phyloP scores from a whole-genome alignment of 495 filamentous ascomycete genomes.

The Friedmanniomyces endolithicus region DNA sequence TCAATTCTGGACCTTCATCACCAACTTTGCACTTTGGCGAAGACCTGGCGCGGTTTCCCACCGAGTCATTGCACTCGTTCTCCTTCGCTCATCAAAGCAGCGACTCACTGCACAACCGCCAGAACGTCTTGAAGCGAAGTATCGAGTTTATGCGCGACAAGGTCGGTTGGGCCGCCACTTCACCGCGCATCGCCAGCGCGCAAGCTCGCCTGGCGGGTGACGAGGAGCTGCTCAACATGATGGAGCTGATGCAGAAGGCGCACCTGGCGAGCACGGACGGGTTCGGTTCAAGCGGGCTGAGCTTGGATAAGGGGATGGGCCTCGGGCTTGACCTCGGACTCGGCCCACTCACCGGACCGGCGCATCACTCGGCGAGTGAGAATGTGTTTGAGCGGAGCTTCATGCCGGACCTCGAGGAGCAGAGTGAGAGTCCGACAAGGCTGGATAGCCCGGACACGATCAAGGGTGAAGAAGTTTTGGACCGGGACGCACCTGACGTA shows the following conservation, averaged over 20 bases:
- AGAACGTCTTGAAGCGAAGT: conserved; percentile 85
- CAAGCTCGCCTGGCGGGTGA: conserved; percentile 75
- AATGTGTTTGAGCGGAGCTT: conserved; percentile 80
- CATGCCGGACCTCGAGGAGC: conserved; percentile 12
- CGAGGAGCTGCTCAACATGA: conserved; percentile 76
- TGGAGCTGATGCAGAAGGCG: conserved; percentile 71
- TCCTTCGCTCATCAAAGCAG: conserved; percentile 96
- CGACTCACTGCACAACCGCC: conserved; percentile 75
- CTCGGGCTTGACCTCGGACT: conserved; percentile 30
- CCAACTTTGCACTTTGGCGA: conserved; percentile 61
- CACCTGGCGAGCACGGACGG: conserved; percentile 52
- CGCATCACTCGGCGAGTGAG: conserved; percentile 46
- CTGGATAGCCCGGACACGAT: conserved; percentile 2
- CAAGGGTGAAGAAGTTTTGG: background rate
- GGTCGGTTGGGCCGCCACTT: conserved; percentile 63
- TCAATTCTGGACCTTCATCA: conserved; percentile 45
- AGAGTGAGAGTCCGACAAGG: conserved; percentile 37
- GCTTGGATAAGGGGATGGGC: background rate
- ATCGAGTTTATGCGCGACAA: conserved; percentile 97
- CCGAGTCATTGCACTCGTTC: conserved; percentile 95
- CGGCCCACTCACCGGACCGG: conserved; percentile 62
- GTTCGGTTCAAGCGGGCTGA: conserved; percentile 23
- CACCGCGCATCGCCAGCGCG: conserved; percentile 56
- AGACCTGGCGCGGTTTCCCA: conserved; percentile 83
- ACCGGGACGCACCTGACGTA: background rate